These are phyloP conservation scores for Geoglossum cookeanum DNA, from an alignment of 2,329 filamentous ascomycete genomes.

Conservation along the genomic window DNA sequence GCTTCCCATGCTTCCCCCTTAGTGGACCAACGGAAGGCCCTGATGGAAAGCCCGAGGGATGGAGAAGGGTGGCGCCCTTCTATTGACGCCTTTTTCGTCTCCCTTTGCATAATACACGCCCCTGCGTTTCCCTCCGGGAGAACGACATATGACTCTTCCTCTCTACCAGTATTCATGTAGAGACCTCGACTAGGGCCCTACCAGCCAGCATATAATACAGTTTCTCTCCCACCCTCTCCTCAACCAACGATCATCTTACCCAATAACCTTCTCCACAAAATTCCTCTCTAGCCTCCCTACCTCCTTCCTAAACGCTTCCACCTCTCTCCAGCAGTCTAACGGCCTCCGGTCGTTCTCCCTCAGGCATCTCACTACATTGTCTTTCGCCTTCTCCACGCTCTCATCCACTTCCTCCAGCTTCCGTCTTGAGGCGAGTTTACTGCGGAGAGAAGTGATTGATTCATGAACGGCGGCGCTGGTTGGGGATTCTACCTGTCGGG, in stretches of 20 bases:
- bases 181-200: background rate
- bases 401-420: slow-evolving; percentile 46
- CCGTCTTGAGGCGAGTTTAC: slow-evolving; percentile 27
- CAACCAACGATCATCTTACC: slow-evolving; percentile 8
- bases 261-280: slow-evolving; percentile 70
- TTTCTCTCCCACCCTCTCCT: background rate
- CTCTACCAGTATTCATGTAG: no score
- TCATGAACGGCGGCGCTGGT: no score
- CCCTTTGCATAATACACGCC: no score
- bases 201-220: background rate
- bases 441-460: no score
- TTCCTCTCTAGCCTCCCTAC: slow-evolving; percentile 68
- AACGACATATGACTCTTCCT: no score
- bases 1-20: no score
- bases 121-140: no score
- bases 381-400: slow-evolving; percentile 52
- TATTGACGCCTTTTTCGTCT: no score
- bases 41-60: no score
- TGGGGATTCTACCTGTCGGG: no score
- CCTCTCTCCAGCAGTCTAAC: slow-evolving; percentile 87
- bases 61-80: no score
- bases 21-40: no score
- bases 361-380: slow-evolving; percentile 62
- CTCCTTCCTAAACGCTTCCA: slow-evolving; percentile 76
- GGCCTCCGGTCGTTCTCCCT: slow-evolving; percentile 69